Evolutionary conservation across 495 filamentous ascomycete species (phyloP).

Genomic region (Sphaerosporella brunnea): DNA sequence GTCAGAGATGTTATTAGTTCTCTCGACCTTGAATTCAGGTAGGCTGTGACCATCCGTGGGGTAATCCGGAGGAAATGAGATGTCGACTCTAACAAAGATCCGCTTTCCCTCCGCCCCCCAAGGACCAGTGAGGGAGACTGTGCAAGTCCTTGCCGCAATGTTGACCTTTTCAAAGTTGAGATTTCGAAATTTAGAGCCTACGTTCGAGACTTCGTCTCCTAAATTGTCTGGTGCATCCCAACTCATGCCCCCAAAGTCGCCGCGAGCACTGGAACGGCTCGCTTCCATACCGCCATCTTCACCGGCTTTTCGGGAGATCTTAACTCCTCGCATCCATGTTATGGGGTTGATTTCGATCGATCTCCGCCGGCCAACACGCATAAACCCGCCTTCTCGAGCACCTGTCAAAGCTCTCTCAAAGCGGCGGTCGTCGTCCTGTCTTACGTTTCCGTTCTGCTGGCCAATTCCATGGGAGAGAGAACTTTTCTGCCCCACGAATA

Average conservation of each 20-base stretch:
- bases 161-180: slow-evolving; percentile 77
- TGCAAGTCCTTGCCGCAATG: slow-evolving; percentile 50
- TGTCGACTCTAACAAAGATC: slow-evolving; percentile 59
- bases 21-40: slow-evolving; percentile 55
- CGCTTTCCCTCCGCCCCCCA: slow-evolving; percentile 57
- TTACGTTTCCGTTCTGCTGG: slow-evolving; percentile 16
- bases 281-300: slow-evolving; percentile 14
- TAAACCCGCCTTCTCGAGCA: slow-evolving; percentile 28
- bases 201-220: slow-evolving; percentile 72
- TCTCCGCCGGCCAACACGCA: slow-evolving; percentile 38
- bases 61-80: slow-evolving; percentile 65
- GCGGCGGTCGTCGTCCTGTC: slow-evolving; percentile 3
- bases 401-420: slow-evolving; percentile 5
- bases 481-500: slow-evolving; percentile 31
- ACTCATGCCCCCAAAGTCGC: slow-evolving; percentile 28
- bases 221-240: slow-evolving; percentile 68
- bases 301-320: slow-evolving; percentile 41
- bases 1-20: slow-evolving; percentile 58
- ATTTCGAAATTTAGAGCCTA: slow-evolving; percentile 65
- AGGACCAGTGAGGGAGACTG: slow-evolving; percentile 67
- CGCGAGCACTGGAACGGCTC: slow-evolving; percentile 15
- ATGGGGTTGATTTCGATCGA: slow-evolving; percentile 56
- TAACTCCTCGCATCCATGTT: slow-evolving; percentile 85
- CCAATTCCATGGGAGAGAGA: slow-evolving; percentile 19
- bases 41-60: slow-evolving; percentile 40